Evolutionary conservation across 305 asterid species (phyloP).

Genomic region (Caryopteris hybrid): DNA sequence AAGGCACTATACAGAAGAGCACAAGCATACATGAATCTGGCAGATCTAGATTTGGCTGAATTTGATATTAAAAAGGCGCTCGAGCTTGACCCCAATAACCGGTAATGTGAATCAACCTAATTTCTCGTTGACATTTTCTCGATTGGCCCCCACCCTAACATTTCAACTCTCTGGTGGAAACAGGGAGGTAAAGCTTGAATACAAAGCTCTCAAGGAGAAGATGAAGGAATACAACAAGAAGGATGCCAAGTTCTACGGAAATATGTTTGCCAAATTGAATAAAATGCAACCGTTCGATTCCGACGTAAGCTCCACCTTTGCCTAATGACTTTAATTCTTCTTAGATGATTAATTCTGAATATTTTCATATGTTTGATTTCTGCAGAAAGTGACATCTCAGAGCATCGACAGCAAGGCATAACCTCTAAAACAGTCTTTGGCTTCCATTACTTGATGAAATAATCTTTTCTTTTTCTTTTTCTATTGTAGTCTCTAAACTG

Average conservation of each 20-base stretch:
- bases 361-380: background rate
- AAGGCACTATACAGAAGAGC: slow-evolving; percentile 78
- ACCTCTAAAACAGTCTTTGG: background rate
- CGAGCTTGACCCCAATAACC: slow-evolving; percentile 66
- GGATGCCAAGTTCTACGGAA: slow-evolving; percentile 81
- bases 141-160: background rate
- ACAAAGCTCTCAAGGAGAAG: slow-evolving; percentile 74
- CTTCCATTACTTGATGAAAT: background rate
- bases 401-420: slow-evolving; percentile 71
- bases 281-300: slow-evolving; percentile 34
- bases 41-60: slow-evolving; percentile 66
- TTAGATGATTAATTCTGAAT: background rate
- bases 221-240: slow-evolving; percentile 74
- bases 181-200: slow-evolving; percentile 83
- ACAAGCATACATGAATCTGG: slow-evolving; percentile 60
- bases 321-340: background rate
- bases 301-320: background rate
- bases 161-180: background rate
- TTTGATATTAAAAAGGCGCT: slow-evolving; percentile 63
- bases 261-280: slow-evolving; percentile 76
- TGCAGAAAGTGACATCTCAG: slow-evolving; percentile 42
- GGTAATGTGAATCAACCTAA: slow-evolving; percentile 26
- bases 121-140: background rate
- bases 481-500: too few species aligned
- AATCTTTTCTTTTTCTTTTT: background rate